Evolutionary conservation across 2,329 filamentous ascomycete species (phyloP), one percentile per base, ranked within the genome.

Genomic region (Curvularia hawaiiensis): DNA sequence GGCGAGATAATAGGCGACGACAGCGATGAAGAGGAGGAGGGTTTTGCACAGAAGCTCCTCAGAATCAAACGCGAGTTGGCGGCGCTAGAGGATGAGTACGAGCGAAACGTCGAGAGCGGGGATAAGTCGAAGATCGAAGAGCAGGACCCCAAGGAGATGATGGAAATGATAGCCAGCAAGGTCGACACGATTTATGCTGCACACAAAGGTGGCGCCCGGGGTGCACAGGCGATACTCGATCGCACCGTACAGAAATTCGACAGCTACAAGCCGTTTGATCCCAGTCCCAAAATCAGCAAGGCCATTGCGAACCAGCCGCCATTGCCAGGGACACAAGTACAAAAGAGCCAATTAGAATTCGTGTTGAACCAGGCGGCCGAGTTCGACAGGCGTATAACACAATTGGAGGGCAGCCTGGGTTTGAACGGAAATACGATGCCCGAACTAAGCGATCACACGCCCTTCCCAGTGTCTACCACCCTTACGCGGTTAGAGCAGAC

Each of bases 51-150:
- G 63, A 94, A 89, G 77, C 86, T 99, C 63, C 90, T 92, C 30
- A 85, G 95, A 58, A 78, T 99, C 66, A 89, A 88, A 73, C 85
- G 91, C 56, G 94, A 98, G 76, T 86, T 96, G 9, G 89, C 91
- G 67, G 91, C 79, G 59, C 67, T 82, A 64, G 81, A 83, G 63
- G 74, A 81, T 39, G 85, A 89, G 58, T 85, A 86, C 58, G 82
- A 83, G 38, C 85, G 82, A 70, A 62, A 72, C 10, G 79, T 82
- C 12, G 73, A 79, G 16, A 78, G 75, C 1, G 77, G 80, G 22
- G 75, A 76, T 7, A 76, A 75, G 45, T 75, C 70, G 3, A 74
- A 76, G 49, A 76, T 72, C 31, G 73, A 68, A 16, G 73, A 74
- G 48, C 68, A 72, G 39, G 75, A 77, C 31, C 79, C 81, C n/a